These are phyloP conservation scores for Verbascum thapsus DNA, from an alignment of 257 asterid genomes.

Conservation along the genomic window DNA sequence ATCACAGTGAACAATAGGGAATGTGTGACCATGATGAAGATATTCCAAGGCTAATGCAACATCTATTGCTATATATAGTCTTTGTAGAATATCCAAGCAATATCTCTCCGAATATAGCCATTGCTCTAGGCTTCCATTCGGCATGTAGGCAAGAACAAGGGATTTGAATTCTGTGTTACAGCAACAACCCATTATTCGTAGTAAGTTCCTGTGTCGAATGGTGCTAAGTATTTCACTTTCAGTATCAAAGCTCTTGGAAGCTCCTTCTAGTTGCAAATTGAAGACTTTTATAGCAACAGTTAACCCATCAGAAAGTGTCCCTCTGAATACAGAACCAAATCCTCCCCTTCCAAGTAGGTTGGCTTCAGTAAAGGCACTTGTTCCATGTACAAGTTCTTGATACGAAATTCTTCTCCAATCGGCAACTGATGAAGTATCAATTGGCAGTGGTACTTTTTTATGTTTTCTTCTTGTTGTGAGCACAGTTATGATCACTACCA, in stretches of 20 bases:
- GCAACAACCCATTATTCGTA: conserved; percentile 25
- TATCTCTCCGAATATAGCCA: conserved; percentile 15
- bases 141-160: conserved; percentile 25
- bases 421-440: background rate
- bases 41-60: conserved; percentile 32
- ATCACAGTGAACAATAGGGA: conserved; percentile 26
- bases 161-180: conserved; percentile 24
- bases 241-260: conserved; percentile 23
- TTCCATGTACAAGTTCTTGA: conserved; percentile 21
- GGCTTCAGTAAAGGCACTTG: conserved; percentile 7
- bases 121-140: conserved; percentile 26
- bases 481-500: background rate
- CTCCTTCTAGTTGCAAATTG: conserved; percentile 20
- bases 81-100: conserved; percentile 9
- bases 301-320: conserved; percentile 27
- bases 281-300: conserved; percentile 26
- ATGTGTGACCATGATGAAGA: conserved; percentile 24
- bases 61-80: conserved; percentile 18
- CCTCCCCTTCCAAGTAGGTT: conserved; percentile 37
- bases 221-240: conserved; percentile 26
- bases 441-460: background rate
- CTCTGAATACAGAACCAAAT: conserved; percentile 33
- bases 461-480: conserved; percentile 4
- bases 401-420: conserved; percentile 28
- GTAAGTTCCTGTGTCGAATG: conserved; percentile 28